A percentile compares a stretch with the other conserved stretches of the same genome.
phyloP scores from a whole-genome alignment of 352 stramenopile genomes.

The Phytophthora palmivora region DNA sequence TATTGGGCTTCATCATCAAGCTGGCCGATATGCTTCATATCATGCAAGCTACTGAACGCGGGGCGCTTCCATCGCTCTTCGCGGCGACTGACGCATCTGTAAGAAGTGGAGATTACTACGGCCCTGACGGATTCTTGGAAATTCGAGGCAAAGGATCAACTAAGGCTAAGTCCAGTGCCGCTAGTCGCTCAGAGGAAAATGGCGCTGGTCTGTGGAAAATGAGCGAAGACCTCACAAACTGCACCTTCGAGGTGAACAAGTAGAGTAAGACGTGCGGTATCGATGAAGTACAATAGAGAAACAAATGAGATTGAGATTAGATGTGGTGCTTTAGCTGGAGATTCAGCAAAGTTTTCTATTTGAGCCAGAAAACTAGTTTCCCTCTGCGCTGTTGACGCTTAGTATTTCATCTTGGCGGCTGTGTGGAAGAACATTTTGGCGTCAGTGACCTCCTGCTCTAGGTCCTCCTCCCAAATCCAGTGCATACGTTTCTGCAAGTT shows the following conservation, averaged over 20 bases:
- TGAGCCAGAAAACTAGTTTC: too few species aligned
- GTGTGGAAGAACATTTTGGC: slow-evolving; percentile 31
- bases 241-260: slow-evolving; percentile 30
- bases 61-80: slow-evolving; percentile 41
- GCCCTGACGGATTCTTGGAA: slow-evolving; percentile 38
- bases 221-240: slow-evolving; percentile 37
- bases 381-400: too few species aligned
- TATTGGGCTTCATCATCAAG: slow-evolving; percentile 35
- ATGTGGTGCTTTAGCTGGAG: too few species aligned
- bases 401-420: slow-evolving; percentile 15
- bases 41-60: slow-evolving; percentile 38
- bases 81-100: slow-evolving; percentile 37
- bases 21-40: slow-evolving; percentile 40
- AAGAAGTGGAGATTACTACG: slow-evolving; percentile 31
- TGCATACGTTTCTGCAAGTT: slow-evolving; percentile 41
- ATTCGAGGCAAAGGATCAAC: slow-evolving; percentile 34
- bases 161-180: slow-evolving; percentile 36
- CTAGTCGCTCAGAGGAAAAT: slow-evolving; percentile 40
- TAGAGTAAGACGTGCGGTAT: neutral
- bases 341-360: too few species aligned
- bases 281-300: neutral
- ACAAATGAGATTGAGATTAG: too few species aligned
- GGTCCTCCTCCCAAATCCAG: slow-evolving; percentile 46
- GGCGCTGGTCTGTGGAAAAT: slow-evolving; percentile 40
- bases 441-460: slow-evolving; percentile 40